A percentile compares a stretch with the other conserved stretches of the same genome.
Conservation (phyloP, 257 asterid genomes). For the Nicotiana sylvestris region DNA sequence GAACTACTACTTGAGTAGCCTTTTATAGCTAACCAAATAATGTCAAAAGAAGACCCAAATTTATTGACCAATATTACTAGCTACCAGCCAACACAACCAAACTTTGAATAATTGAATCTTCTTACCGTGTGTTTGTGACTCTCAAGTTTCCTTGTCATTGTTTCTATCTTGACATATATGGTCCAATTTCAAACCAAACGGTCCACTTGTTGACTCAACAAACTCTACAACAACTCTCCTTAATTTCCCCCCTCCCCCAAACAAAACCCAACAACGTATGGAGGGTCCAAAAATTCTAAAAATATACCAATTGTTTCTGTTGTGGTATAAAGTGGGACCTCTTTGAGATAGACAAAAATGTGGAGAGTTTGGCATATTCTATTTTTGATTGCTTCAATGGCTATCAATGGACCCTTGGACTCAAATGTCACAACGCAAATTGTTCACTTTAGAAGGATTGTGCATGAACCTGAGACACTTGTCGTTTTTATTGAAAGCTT, state of each 20-base stretch:
- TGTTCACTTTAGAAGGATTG: not conserved
- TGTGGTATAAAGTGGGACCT: constrained; percentile 9
- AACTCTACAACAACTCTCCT: not conserved
- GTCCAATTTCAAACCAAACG: not conserved
- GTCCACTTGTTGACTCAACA: constrained; percentile 6
- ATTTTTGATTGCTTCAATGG: constrained; percentile 11
- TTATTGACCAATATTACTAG: not conserved
- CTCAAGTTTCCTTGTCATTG: not conserved
- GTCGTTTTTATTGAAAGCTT: constrained; percentile 6
- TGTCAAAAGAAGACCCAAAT: not conserved
- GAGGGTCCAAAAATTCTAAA: not conserved
- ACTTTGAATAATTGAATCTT: not conserved
- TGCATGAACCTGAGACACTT: constrained; percentile 34
- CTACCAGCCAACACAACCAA: not conserved
- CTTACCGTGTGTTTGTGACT: not conserved
- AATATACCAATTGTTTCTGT: not conserved
- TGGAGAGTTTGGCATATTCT: constrained; percentile 17
- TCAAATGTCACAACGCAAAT: constrained; percentile 12
- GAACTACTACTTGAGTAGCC: not conserved
- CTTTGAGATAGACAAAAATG: not conserved
- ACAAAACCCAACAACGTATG: not conserved
- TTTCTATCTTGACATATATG: constrained; percentile 1
- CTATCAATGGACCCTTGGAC: constrained; percentile 15
- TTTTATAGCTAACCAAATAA: not conserved
- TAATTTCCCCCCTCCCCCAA: not conserved